Base-by-base conservation (phyloP, 2,329 filamentous ascomycete species). In the Akanthomyces uredinophilus region DNA sequence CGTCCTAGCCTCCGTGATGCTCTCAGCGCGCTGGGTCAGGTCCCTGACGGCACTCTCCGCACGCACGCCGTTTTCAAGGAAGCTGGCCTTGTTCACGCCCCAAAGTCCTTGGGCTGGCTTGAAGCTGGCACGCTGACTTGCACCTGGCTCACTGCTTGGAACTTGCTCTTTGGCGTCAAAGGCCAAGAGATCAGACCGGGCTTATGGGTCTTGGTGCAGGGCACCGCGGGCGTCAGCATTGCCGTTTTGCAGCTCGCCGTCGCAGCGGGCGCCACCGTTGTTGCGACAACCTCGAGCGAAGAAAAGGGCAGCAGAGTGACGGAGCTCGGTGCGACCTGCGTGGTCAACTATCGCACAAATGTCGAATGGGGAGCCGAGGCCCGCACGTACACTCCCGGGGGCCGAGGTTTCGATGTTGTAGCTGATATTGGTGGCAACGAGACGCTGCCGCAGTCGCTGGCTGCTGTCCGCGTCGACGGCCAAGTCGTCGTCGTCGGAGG, bases 51-150 rank as follows among this genome's bases (percentile, higher is more conserved):
- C 62, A 83, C 83, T 0, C 79, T 94, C 32, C 83, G 88, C 49
- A 79, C 88, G 66, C 86, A 89, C 66, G 89, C 77, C 63, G 82
- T 85, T 8, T 92, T 90, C 70, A 79, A 84, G 63, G 87, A 92
- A 75, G 81, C 72, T 24, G 89, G 89, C 2, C 78, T 94, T 4
- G 87, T 92, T n/a, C 76, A 75, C 49, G 78, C 83, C 62, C 90
- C 91, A 1, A 70, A 70, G 22, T 82, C 82, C 66, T 77, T 89
- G 32, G 78, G 70, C 65, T 73, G 78, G 54, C 63, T 78, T 35
- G 84, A 89, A 70, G 79, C 81, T 1, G 78, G 81, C 24, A 86
- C 86, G 0, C 75, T 89, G 1, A 71, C 81, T 1, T 88, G 87
- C 67, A 86, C 87, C 1, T 85, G 76, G 2, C 68, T 89, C 50